Conservation (phyloP, 345 rosid genomes). For the Viola odorata region DNA sequence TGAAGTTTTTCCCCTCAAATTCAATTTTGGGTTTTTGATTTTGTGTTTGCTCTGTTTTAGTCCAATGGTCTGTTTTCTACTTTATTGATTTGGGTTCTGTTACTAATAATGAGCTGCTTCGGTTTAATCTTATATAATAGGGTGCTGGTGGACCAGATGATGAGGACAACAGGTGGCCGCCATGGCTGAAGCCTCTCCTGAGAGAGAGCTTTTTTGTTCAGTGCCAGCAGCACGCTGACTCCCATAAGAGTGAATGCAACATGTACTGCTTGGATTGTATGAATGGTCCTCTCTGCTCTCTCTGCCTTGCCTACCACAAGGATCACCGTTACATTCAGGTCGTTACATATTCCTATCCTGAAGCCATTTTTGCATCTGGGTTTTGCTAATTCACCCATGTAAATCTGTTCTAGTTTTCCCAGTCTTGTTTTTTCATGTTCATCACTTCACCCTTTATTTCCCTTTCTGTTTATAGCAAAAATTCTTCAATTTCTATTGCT, state of each 20-base stretch:
- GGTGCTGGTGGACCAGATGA: conserved; percentile 57
- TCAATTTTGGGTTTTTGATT: background rate
- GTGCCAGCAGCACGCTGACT: conserved; percentile 49
- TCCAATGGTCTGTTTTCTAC: background rate
- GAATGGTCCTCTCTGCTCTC: conserved; percentile 54
- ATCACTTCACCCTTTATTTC: too few species aligned
- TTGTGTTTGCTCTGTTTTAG: background rate
- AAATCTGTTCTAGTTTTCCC: background rate
- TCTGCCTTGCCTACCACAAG: conserved; percentile 46
- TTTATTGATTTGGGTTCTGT: background rate
- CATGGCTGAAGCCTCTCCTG: conserved; percentile 52
- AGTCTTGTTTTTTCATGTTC: background rate
- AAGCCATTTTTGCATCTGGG: background rate
- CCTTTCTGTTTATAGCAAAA: background rate
- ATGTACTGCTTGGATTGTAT: conserved; percentile 58
- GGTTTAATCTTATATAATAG: conserved; percentile 12
- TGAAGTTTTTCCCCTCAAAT: background rate
- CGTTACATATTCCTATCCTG: background rate
- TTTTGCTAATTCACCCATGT: background rate
- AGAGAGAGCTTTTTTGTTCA: conserved; percentile 49
- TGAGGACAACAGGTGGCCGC: conserved; percentile 47
- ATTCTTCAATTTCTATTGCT: background rate
- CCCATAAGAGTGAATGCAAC: conserved; percentile 64
- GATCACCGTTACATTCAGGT: conserved; percentile 59
- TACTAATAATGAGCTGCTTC: background rate